Evolutionary conservation across 768 basidiomycete species (phyloP).

Genomic region (Phanerochaete carnosa): DNA sequence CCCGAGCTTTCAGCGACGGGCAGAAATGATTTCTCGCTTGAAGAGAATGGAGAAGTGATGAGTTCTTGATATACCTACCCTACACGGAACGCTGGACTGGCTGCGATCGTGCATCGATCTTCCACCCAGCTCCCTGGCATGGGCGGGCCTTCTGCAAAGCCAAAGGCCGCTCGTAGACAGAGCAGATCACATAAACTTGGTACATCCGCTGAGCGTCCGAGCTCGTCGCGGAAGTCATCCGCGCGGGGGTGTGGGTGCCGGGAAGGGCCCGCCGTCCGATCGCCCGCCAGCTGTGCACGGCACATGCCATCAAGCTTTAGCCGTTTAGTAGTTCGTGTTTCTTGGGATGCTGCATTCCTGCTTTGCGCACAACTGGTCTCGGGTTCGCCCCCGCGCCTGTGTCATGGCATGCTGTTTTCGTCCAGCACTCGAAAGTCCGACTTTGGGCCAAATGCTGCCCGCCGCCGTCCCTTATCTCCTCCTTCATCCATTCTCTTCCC

Average conservation of each 20-base stretch:
- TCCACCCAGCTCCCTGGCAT: neutral
- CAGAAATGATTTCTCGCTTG: neutral
- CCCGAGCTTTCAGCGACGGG: neutral
- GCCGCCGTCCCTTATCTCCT: slow-evolving; percentile 22
- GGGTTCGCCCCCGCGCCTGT: neutral
- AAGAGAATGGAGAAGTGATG: neutral
- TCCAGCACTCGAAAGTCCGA: slow-evolving; percentile 25
- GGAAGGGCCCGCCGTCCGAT: slow-evolving; percentile 11
- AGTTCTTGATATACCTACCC: neutral
- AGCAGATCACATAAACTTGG: neutral
- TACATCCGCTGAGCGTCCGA: neutral
- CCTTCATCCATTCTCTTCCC: slow-evolving; percentile 15
- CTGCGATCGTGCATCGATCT: neutral
- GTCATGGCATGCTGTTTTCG: slow-evolving; percentile 5
- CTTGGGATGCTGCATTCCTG: slow-evolving; percentile 3
- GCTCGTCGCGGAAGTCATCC: slow-evolving; percentile 1
- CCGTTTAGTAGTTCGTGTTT: slow-evolving; percentile 17
- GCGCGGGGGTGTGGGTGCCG: neutral
- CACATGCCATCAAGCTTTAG: slow-evolving; percentile 28
- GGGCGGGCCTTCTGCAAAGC: neutral
- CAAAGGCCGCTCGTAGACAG: neutral
- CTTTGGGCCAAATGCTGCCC: slow-evolving; percentile 23
- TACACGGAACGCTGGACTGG: neutral
- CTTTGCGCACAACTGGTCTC: neutral
- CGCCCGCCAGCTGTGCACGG: slow-evolving; percentile 14